phyloP scores from a whole-genome alignment of 306 rosid genomes.

The Biancaea sappan region DNA sequence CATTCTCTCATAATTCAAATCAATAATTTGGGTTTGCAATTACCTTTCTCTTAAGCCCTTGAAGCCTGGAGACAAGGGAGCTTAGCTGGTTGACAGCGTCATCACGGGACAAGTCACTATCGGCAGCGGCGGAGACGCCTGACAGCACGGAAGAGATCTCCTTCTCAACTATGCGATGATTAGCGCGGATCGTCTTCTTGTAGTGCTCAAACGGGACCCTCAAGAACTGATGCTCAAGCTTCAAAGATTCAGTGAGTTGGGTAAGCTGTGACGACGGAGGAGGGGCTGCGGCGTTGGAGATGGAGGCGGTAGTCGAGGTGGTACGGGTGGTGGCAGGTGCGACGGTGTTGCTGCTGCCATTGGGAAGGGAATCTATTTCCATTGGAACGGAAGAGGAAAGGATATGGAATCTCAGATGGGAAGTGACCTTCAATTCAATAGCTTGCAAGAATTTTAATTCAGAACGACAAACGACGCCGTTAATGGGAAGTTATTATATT shows the following conservation, averaged over 20 bases:
- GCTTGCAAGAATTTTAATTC: background rate
- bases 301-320: background rate
- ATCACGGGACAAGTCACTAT: conserved; percentile 51
- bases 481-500: background rate
- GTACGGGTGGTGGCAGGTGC: background rate
- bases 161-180: conserved; percentile 83
- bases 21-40: conserved; percentile 33
- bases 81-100: conserved; percentile 80
- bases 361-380: conserved; percentile 65
- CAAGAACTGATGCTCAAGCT: conserved; percentile 93
- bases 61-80: conserved; percentile 84
- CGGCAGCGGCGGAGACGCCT: conserved; percentile 59
- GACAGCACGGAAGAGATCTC: conserved; percentile 78
- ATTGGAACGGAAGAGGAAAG: conserved; percentile 41
- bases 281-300: conserved; percentile 34
- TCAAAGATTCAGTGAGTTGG: conserved; percentile 70
- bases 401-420: conserved; percentile 34
- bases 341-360: conserved; percentile 32
- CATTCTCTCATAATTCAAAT: background rate
- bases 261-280: conserved; percentile 56
- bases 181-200: conserved; percentile 93
- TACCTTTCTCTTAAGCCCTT: conserved; percentile 95
- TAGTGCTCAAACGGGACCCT: conserved; percentile 95
- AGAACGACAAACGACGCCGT: background rate
- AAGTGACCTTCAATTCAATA: background rate